phyloP scores from a whole-genome alignment of 192 early-diverging fungal genomes.

The Entomortierella beljakovae region DNA sequence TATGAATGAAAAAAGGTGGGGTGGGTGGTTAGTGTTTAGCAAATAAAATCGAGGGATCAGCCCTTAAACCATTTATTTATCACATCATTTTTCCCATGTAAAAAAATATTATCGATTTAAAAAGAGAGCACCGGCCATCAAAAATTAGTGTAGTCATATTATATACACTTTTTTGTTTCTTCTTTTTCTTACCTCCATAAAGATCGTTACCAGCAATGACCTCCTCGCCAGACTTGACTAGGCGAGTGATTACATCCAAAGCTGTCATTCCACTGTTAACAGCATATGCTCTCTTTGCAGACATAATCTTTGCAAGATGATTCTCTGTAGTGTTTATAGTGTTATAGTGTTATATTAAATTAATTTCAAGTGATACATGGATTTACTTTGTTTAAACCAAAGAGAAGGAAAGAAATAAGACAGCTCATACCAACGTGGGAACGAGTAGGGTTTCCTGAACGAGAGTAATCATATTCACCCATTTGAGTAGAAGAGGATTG shows the following conservation, averaged over 20 bases:
- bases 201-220: constrained; percentile 96
- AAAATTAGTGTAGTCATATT: not conserved
- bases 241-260: constrained; percentile 90
- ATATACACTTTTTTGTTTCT: not conserved
- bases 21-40: constrained; percentile 5
- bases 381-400: not conserved
- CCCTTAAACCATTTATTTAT: constrained; percentile 1
- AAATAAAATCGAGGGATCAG: constrained; percentile 27
- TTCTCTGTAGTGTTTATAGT: no score
- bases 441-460: constrained; percentile 98
- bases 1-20: not conserved
- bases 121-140: constrained; percentile 11
- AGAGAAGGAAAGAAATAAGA: not conserved
- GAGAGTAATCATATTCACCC: constrained; percentile 96
- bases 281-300: constrained; percentile 85
- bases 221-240: constrained; percentile 90
- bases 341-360: no score
- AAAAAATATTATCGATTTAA: not conserved
- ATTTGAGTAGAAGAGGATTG: constrained; percentile 82
- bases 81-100: constrained; percentile 26
- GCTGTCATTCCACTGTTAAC: constrained; percentile 95
- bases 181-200: constrained; percentile 80
- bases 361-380: no score
- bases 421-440: constrained; percentile 76
- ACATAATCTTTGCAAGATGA: constrained; percentile 96